Base-by-base conservation (phyloP, 805 yeast genomes). In the Candida schatavii region DNA sequence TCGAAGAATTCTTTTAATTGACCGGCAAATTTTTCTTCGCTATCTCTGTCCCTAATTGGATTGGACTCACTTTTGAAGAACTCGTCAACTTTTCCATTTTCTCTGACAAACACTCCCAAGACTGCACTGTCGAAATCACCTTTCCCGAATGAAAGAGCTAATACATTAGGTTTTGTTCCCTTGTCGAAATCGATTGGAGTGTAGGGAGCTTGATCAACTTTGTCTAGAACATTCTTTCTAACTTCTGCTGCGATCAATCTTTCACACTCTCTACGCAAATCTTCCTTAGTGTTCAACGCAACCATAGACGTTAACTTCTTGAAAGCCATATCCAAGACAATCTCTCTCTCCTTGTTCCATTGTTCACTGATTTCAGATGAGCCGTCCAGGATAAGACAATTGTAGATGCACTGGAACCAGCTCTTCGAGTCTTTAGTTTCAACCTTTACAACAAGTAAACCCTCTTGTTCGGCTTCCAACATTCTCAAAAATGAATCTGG, bases 171-270 rank as follows among this genome's bases (percentile, higher is more conserved):
- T 40, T 81, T 74, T 3, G 95, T 85, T 35, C 97, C 96, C 44
- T 77, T 74, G 34, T 80, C 86, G 49, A 75, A 83, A 4, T 86
- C 84, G 35, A 77, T 74, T 4, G 98, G 96, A 51, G 85, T 81
- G 62, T 70, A 90, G 25, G 99, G 97, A 2, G 98, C 96, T 68
- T 90, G 98, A 59, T 91, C 93, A 27, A 93, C 73, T 54, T 82
- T 84, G 18, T 77, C 72, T 59, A 79, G 69, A 55, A 91, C 85
- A 22, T 76, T 70, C 33, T 76, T 74, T 50, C 98, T 82, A 27
- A 91, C 79, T 44, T 83, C 82, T 44, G 72, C 75, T 39, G 81
- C 81, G 35, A 93, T 72, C 33, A 79, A 58, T 42, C 85, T 75
- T 59, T 86, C 86, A 66, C 96, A 85, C 42, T 76, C 83, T 43